Conservation (phyloP, 2,329 filamentous ascomycete species). For the Trichocomaceae sp. region DNA sequence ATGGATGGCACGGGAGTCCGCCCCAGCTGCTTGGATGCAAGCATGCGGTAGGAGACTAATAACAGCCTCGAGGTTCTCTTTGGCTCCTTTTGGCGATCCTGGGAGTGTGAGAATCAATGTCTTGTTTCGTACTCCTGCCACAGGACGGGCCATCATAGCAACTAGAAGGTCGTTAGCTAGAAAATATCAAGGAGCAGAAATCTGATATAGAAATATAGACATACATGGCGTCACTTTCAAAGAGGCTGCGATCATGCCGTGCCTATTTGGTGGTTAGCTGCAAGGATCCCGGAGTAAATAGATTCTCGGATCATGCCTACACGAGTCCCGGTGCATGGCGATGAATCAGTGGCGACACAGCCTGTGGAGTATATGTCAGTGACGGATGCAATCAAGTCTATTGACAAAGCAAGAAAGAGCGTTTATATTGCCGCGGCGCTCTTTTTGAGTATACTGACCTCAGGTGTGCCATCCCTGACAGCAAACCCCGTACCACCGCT, state of each 20-base stretch:
- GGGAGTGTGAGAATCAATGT: conserved; percentile 83
- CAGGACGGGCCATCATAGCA: conserved; percentile 91
- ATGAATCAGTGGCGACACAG: conserved; percentile 70
- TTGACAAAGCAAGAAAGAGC: no score
- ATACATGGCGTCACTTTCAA: conserved; percentile 81
- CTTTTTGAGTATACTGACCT: conserved; percentile 55
- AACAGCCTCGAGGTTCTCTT: conserved; percentile 83
- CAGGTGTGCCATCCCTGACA: conserved; percentile 75
- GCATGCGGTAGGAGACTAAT: conserved; percentile 90
- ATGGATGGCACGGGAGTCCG: conserved; percentile 73
- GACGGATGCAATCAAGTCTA: background rate
- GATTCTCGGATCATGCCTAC: conserved; percentile 34
- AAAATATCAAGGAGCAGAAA: conserved; percentile 10
- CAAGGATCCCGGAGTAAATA: background rate
- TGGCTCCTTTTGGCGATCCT: conserved; percentile 90
- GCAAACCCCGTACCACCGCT: conserved; percentile 94
- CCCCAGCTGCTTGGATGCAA: conserved; percentile 80
- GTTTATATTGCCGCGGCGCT: no score
- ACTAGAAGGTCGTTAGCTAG: conserved; percentile 49
- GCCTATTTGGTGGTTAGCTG: conserved; percentile 42
- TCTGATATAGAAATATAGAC: conserved; percentile 47
- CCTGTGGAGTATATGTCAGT: conserved; percentile 43
- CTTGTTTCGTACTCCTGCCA: conserved; percentile 76
- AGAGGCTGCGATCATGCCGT: conserved; percentile 86
- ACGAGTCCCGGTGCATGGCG: conserved; percentile 83